Evolutionary conservation across 176 grass and related monocot genomes (phyloP).

Genomic region (Tuctoria greenei): DNA sequence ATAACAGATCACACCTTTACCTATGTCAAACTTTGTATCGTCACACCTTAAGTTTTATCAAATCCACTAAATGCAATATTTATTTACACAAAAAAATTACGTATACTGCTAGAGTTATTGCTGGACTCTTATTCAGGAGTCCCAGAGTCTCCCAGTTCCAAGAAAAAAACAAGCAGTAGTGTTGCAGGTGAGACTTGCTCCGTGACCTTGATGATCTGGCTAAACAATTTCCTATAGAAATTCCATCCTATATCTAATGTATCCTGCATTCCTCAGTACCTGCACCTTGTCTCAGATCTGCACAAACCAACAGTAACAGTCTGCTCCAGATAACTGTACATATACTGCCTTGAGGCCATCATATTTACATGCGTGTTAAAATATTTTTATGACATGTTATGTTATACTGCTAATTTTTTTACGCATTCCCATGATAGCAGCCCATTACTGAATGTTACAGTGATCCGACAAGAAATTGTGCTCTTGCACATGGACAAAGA

Average conservation of each 20-base stretch:
- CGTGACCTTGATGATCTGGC: constrained; percentile 31
- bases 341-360: background rate
- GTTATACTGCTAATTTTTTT: background rate
- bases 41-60: too few relatives aligned
- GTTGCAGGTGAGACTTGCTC: constrained; percentile 39
- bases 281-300: constrained; percentile 25
- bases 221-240: constrained; percentile 17
- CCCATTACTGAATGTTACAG: constrained; percentile 13
- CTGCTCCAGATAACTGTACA: constrained; percentile 25
- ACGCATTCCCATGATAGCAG: constrained; percentile 12
- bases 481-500: constrained; percentile 38
- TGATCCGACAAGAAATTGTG: constrained; percentile 39
- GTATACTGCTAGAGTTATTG: too few relatives aligned
- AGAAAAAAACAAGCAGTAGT: constrained; percentile 19
- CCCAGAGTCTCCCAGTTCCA: background rate
- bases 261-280: constrained; percentile 1
- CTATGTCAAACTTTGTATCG: background rate
- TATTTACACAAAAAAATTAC: too few relatives aligned
- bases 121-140: too few relatives aligned
- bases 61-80: too few relatives aligned
- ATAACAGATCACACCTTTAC: background rate
- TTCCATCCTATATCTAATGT: constrained; percentile 12
- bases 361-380: constrained; percentile 23
- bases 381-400: background rate
- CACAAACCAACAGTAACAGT: constrained; percentile 31